Percentiles rank a stretch among this genome's conserved stretches.
Evolutionary conservation across 805 yeast species (phyloP).

Genomic region (Candida silvatica): DNA sequence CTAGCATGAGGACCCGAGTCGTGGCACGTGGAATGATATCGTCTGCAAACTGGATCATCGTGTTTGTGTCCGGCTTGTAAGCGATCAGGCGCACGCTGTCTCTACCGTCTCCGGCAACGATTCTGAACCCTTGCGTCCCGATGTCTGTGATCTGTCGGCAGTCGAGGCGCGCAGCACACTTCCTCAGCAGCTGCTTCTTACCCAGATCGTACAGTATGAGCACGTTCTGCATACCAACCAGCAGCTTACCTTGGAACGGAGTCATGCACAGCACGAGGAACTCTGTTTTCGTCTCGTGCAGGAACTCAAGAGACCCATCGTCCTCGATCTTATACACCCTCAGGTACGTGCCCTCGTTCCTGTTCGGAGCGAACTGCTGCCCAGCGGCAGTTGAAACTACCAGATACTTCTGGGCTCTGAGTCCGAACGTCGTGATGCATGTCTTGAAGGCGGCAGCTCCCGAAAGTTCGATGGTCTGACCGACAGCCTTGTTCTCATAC

Average conservation of each 20-base stretch:
- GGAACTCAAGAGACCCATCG: constrained; percentile 32
- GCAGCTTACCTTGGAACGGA: constrained; percentile 48
- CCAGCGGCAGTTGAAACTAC: constrained; percentile 35
- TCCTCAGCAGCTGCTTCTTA: constrained; percentile 65
- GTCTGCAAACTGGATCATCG: constrained; percentile 57
- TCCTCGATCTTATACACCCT: constrained; percentile 27
- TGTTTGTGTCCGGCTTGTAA: constrained; percentile 38
- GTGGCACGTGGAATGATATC: constrained; percentile 64
- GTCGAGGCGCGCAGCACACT: constrained; percentile 40
- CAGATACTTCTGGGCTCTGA: constrained; percentile 27
- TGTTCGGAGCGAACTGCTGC: constrained; percentile 23
- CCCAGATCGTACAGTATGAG: constrained; percentile 69
- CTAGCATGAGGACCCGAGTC: constrained; percentile 52
- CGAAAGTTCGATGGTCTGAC: constrained; percentile 33
- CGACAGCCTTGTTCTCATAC: constrained; percentile 22
- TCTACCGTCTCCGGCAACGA: constrained; percentile 65
- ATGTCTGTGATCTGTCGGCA: constrained; percentile 47
- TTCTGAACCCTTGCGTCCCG: constrained; percentile 43
- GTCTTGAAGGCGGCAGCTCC: constrained; percentile 34
- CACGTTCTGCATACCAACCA: constrained; percentile 47
- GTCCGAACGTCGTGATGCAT: constrained; percentile 23
- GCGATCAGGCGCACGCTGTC: constrained; percentile 53
- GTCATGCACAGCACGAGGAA: constrained; percentile 38
- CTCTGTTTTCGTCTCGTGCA: constrained; percentile 56
- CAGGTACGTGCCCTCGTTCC: constrained; percentile 20